Evolutionary conservation across 176 grass and related monocot genomes (phyloP).

Genomic region (Phyllostachys edulis): DNA sequence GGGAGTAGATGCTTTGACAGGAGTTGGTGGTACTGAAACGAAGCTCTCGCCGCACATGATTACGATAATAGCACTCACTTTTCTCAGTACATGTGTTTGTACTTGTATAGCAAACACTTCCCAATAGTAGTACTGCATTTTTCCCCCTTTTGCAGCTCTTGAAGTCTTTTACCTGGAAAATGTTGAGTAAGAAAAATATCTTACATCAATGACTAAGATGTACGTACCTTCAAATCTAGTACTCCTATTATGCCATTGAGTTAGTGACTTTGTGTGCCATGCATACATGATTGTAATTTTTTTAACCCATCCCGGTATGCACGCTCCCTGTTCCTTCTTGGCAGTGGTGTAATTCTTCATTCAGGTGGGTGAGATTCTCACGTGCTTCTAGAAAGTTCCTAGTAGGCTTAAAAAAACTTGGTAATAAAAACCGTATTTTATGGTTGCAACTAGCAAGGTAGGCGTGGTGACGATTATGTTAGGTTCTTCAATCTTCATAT

Average conservation of each 20-base stretch:
- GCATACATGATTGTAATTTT: neutral
- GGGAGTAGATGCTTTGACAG: neutral
- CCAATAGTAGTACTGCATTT: neutral
- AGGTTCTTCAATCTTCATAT: neutral
- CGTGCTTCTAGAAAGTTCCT: constrained; percentile 27
- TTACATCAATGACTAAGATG: neutral
- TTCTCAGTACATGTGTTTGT: neutral
- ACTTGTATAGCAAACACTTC: neutral
- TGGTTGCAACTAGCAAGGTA: neutral
- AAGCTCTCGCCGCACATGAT: neutral
- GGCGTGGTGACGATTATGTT: neutral
- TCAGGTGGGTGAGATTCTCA: constrained; percentile 34
- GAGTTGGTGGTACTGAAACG: neutral
- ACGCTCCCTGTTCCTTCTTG: neutral
- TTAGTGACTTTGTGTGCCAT: too few relatives aligned
- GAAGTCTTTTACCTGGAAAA: neutral
- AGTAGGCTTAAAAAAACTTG: neutral
- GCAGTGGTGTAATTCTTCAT: neutral
- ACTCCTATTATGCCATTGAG: neutral
- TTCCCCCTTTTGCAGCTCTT: neutral
- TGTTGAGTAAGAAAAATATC: neutral
- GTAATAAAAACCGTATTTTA: neutral
- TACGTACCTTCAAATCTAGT: neutral
- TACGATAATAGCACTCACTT: neutral
- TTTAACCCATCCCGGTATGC: neutral